Evolutionary conservation across 495 filamentous ascomycete species (phyloP), one percentile per base, ranked within the genome.

Genomic region (Apodospora peruviana): DNA sequence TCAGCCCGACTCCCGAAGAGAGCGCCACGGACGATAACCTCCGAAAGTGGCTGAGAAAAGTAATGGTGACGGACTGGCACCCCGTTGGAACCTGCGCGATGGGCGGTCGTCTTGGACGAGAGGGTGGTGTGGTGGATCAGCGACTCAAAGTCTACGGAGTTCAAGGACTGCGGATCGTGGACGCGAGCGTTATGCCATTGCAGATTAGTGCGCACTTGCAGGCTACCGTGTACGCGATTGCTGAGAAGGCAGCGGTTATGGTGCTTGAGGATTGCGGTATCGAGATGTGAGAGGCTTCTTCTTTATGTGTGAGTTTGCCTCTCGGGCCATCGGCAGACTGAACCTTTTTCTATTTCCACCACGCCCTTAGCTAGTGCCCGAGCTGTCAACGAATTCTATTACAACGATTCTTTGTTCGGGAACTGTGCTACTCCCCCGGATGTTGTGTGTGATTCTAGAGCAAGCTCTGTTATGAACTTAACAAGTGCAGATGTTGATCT

Each of bases 71-170:
- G 24, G 56, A 63, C 44, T 78, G 72, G 72, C 74, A 77, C 52
- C 71, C 74, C 0, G 52, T 75, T 4, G 78, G 80, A 0, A 82
- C 76, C 0, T 80, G 74, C 47, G 68, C 76, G 0, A 79, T 82
- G 78, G 71, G 74, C 10, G 72, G 70, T 0, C 29, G 34, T 0
- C 54, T 57, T 9, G 60, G 62, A 8, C 44, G 25, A 1, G 36
- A 62, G 1, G 60, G 51, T 0, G 77, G 75, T 0, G 78, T 81
- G 3, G 73, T 82, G 0, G 74, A 79, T 58, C 56, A 62, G 7
- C 51, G 67, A 21, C 58, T 82, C 42, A 64, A 62, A 17, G 77
- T 82, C 5, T 74, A 78, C 48, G 77, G 77, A 0, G 71, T 77
- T 2, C 56, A 70, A 45, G 64, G 68, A 2, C 52, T 81, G 43